Evolutionary conservation across 306 rosid species (phyloP).

Genomic region (Ceratonia siliqua): DNA sequence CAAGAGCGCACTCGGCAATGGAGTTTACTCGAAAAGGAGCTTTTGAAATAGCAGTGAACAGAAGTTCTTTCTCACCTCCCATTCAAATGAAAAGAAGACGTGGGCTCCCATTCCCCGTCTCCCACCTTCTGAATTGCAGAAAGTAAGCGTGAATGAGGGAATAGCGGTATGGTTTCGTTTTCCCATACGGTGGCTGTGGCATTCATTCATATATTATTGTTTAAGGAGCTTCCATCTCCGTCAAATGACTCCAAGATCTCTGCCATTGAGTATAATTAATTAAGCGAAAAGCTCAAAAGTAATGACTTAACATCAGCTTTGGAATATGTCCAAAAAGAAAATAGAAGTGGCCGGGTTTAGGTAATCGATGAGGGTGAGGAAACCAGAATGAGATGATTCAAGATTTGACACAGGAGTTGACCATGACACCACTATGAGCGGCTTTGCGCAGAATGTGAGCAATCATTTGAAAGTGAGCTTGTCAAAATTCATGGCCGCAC

Average conservation of each 20-base stretch:
- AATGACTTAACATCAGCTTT: background rate
- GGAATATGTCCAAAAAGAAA: constrained; percentile 4
- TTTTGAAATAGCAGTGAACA: background rate
- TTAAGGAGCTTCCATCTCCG: constrained; percentile 30
- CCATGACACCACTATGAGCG: constrained; percentile 35
- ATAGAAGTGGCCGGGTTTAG: constrained; percentile 1
- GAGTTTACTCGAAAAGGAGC: constrained; percentile 21
- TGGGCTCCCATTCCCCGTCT: too few species aligned
- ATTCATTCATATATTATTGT: constrained; percentile 19
- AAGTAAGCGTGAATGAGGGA: background rate
- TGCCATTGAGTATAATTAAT: constrained; percentile 42
- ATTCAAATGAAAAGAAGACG: constrained; percentile 29
- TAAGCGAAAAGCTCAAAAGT: constrained; percentile 38
- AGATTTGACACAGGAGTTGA: constrained; percentile 62
- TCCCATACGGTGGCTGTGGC: constrained; percentile 17
- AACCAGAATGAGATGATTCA: constrained; percentile 28
- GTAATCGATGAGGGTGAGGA: background rate
- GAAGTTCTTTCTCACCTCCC: constrained; percentile 25
- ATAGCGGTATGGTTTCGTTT: constrained; percentile 15
- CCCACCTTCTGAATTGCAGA: constrained; percentile 29
- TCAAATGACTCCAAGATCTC: constrained; percentile 50
- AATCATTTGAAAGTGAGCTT: constrained; percentile 32
- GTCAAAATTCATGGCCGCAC: constrained; percentile 26
- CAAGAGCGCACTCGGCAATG: constrained; percentile 30
- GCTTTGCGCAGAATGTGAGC: background rate